phyloP scores from a whole-genome alignment of 1,284 basidiomycete species.

The Flammula alnicola region DNA sequence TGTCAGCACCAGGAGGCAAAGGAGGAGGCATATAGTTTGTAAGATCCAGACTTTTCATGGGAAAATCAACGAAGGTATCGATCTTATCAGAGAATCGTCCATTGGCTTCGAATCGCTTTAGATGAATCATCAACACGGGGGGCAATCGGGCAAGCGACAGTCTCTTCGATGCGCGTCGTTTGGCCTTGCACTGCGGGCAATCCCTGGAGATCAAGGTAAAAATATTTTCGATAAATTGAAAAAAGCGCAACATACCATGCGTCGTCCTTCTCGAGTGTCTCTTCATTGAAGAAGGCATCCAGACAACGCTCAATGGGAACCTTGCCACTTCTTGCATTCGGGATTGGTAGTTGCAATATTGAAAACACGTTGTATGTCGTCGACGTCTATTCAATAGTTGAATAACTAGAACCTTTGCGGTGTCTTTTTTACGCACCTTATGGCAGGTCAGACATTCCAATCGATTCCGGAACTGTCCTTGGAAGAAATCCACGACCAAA shows the following conservation, averaged over 20 bases:
- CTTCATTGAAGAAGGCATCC: conserved; percentile 89
- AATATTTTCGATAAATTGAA: neutral
- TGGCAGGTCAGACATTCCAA: conserved; percentile 91
- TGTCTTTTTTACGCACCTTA: conserved; percentile 60
- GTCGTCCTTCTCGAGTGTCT: conserved; percentile 92
- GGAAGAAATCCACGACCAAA: conserved; percentile 96
- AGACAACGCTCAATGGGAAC: conserved; percentile 83
- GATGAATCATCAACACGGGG: conserved; percentile 92
- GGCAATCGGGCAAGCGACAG: conserved; percentile 93
- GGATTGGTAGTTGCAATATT: conserved; percentile 92
- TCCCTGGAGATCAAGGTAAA: conserved; percentile 57
- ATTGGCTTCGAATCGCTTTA: conserved; percentile 94
- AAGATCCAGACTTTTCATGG: conserved; percentile 82
- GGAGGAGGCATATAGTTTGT: conserved; percentile 90
- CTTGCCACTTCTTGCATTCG: conserved; percentile 65
- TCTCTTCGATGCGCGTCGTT: conserved; percentile 82
- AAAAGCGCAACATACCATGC: conserved; percentile 73
- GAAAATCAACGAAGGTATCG: conserved; percentile 90
- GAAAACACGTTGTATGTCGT: conserved; percentile 99
- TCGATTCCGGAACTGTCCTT: conserved; percentile 94
- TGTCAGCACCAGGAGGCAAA: conserved; percentile 66
- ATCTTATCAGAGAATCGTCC: conserved; percentile 96
- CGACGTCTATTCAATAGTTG: conserved; percentile 72
- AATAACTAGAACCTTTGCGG: too few relatives aligned
- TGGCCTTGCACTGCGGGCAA: conserved; percentile 90